Evolutionary conservation across 345 rosid species (phyloP), one percentile per base, ranked within the genome.

Genomic region (Citrus reticulata): DNA sequence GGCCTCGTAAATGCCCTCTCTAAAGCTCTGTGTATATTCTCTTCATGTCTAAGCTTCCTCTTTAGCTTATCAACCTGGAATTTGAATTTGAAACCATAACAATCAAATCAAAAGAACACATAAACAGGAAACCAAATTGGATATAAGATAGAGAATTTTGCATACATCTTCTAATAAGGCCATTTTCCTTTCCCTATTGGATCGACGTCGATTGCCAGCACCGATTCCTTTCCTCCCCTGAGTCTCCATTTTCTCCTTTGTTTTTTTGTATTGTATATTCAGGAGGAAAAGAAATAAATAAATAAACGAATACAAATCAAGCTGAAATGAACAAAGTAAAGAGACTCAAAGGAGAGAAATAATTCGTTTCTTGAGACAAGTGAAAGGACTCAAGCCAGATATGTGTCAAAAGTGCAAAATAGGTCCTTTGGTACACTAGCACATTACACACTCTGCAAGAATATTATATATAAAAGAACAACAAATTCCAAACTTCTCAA

Each of bases 1-100:
- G 98, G 99, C 85, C 99, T 89, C 32, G 86, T 88, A 81, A 96
- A 92, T 82, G 99, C 99, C 58, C 99, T 93, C 86, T 93, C 98
- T 72, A 96, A 74, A 76, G 98, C 98, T 90, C 94, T 90, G 78
- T 94, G 99, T 69, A 96, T 94, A 87, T 96, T 94, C 93, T 96
- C 98, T 75, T 96, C 98, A 42, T 91, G 95, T 82, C 92, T 91
- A 13, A 96, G 97, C 92, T 91, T 94, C 93, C 85, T 94, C 88
- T 90, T 96, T 9, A 96, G 93, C 83, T 91, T 88, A 89, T 96
- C 98, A 78, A 96, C 98, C 99, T 96, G 84, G 70, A 72, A 73
- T 65, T 75, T 40, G 76, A 7, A 74, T 40, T 64, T 49, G 9
- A 11, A 76, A 54, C 40, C 60, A 67, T 19, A 42, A 79, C 39